Percentiles rank a stretch among this genome's conserved stretches.
phyloP scores from a whole-genome alignment of 2,329 filamentous ascomycete genomes.

The Cylindrodendrum hubeiense region DNA sequence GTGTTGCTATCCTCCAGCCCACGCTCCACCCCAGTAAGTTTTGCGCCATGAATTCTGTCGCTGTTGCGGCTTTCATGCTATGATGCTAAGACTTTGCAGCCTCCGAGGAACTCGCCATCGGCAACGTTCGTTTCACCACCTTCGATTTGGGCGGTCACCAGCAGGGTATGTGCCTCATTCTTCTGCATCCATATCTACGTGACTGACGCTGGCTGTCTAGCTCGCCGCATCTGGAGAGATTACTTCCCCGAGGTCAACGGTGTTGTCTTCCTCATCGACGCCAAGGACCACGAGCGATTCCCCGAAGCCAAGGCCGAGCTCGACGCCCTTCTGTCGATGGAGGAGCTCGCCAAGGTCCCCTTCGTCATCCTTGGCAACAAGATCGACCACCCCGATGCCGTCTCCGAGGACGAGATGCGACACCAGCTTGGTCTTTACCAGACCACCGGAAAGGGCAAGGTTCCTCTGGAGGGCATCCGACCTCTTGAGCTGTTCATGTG shows the following conservation, averaged over 20 bases:
- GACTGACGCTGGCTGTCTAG: conserved; percentile 58
- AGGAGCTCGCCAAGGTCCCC: conserved; percentile 94
- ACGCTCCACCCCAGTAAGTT: conserved; percentile 89
- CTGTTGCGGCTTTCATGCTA: not conserved
- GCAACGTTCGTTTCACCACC: conserved; percentile 93
- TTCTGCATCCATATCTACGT: not conserved
- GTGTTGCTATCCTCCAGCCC: conserved; percentile 89
- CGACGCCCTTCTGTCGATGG: conserved; percentile 94
- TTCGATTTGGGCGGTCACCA: conserved; percentile 95
- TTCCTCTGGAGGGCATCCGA: conserved; percentile 89
- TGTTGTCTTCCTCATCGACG: conserved; percentile 97
- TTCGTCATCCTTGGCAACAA: conserved; percentile 99
- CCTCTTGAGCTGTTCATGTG: conserved; percentile 99
- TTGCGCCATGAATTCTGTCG: not conserved
- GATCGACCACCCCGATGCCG: conserved; percentile 97
- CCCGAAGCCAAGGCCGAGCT: conserved; percentile 96
- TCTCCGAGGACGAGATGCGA: conserved; percentile 95
- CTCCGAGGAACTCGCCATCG: conserved; percentile 92
- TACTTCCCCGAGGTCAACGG: conserved; percentile 97
- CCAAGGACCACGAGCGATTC: conserved; percentile 96
- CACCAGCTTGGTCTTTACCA: conserved; percentile 94
- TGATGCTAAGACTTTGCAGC: conserved; percentile 60
- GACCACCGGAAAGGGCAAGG: conserved; percentile 96
- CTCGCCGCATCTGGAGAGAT: conserved; percentile 94
- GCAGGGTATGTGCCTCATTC: conserved; percentile 71